These are phyloP conservation scores for Dryas alaskensis DNA, from an alignment of 306 rosid genomes.

Conservation along the genomic window DNA sequence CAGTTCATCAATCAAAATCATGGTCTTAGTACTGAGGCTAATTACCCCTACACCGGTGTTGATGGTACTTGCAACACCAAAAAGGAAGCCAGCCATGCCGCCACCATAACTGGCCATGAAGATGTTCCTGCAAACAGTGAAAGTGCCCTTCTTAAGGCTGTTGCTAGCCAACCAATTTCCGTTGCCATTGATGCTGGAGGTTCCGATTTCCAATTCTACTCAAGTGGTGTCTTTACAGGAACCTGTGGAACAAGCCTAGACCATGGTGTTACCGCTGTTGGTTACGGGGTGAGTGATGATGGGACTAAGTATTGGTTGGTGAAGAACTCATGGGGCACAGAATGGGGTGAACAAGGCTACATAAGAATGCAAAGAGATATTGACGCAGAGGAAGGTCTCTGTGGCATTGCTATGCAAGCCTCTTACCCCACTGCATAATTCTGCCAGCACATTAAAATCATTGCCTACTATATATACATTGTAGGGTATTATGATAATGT, in stretches of 20 bases:
- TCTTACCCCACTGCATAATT: constrained; percentile 40
- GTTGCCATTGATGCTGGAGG: constrained; percentile 47
- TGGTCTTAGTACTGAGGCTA: too few relatives aligned
- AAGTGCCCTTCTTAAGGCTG: constrained; percentile 30
- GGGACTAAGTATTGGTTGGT: constrained; percentile 44
- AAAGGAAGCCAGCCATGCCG: neutral
- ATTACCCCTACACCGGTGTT: too few relatives aligned
- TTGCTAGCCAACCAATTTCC: constrained; percentile 37
- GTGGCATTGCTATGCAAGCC: constrained; percentile 45
- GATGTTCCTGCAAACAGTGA: constrained; percentile 39
- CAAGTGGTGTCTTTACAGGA: constrained; percentile 36
- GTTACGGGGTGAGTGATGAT: constrained; percentile 26
- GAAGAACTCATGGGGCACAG: constrained; percentile 49
- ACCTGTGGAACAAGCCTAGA: constrained; percentile 35
- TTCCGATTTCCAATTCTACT: constrained; percentile 32
- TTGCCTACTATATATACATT: too few relatives aligned
- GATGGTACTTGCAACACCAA: too few relatives aligned
- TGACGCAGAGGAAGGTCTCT: constrained; percentile 25
- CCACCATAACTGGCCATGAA: constrained; percentile 27
- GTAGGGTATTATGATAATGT: too few relatives aligned
- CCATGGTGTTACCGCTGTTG: constrained; percentile 47
- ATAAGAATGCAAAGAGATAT: constrained; percentile 39
- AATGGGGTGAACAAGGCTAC: constrained; percentile 49
- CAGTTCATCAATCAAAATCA: too few relatives aligned
- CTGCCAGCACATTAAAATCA: too few relatives aligned